Evolutionary conservation across 345 rosid genomes (phyloP).

Genomic region (Euclidium syriacum): DNA sequence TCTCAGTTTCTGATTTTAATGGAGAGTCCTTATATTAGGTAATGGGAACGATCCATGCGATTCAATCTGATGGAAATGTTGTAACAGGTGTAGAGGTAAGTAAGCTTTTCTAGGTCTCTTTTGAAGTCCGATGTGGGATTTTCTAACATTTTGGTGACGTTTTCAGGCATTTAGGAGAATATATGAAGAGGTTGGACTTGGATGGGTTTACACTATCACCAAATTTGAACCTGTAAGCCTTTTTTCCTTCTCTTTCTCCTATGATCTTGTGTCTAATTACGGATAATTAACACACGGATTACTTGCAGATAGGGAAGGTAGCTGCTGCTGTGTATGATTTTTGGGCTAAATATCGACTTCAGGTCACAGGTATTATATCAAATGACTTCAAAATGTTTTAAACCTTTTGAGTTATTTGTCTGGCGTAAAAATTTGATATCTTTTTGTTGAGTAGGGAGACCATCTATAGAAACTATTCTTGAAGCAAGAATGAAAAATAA

Average conservation of each 20-base stretch:
- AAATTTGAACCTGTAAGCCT: constrained; percentile 75
- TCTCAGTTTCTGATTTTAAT: background rate
- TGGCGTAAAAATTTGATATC: background rate
- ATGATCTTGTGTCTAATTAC: background rate
- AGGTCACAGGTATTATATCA: constrained; percentile 50
- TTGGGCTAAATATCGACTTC: constrained; percentile 90
- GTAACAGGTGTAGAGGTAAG: constrained; percentile 91
- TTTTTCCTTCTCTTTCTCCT: background rate
- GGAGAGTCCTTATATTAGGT: constrained; percentile 36
- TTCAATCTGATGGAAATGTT: constrained; percentile 73
- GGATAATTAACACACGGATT: background rate
- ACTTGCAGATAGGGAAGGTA: constrained; percentile 54
- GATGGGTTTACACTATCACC: constrained; percentile 86
- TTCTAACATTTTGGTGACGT: too few species aligned
- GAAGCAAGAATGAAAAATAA: constrained; percentile 59
- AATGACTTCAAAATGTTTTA: background rate
- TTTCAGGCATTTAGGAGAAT: constrained; percentile 80
- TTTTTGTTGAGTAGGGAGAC: constrained; percentile 53
- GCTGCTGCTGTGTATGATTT: constrained; percentile 70
- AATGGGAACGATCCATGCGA: constrained; percentile 95
- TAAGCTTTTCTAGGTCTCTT: too few species aligned
- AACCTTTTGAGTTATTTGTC: background rate
- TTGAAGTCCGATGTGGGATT: too few species aligned
- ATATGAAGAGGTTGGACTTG: constrained; percentile 84
- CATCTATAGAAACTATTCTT: constrained; percentile 56